Conservation (phyloP, 441 rosid species). For the Mallotus repandus region DNA sequence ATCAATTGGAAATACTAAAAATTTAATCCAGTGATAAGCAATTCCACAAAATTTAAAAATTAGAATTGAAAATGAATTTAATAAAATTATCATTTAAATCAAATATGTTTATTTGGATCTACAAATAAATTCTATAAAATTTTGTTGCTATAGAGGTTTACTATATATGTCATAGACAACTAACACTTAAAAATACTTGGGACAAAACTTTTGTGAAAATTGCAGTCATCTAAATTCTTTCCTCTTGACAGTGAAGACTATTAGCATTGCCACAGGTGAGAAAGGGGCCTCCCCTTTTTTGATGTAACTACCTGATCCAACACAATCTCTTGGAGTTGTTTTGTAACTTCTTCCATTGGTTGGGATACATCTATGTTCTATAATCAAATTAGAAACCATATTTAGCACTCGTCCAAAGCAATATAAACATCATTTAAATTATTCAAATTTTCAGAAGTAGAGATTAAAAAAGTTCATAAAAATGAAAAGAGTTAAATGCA, state of each 20-base stretch:
- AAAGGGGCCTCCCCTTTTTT: constrained; percentile 52
- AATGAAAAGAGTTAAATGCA: too few relatives aligned
- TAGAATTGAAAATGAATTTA: too few relatives aligned
- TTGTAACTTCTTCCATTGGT: constrained; percentile 57
- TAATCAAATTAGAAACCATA: constrained; percentile 18
- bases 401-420: background rate
- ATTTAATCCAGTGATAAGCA: too few relatives aligned
- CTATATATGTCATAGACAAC: background rate
- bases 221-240: background rate
- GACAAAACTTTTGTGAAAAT: background rate
- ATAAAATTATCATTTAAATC: too few relatives aligned
- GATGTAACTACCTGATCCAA: constrained; percentile 48
- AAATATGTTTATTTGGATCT: too few relatives aligned
- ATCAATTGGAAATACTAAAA: too few relatives aligned
- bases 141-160: background rate
- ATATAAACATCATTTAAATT: too few relatives aligned
- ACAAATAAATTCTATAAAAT: too few relatives aligned
- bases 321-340: constrained; percentile 47
- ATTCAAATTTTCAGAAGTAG: too few relatives aligned
- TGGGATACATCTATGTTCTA: constrained; percentile 63
- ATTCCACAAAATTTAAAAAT: too few relatives aligned
- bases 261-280: constrained; percentile 53
- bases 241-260: background rate
- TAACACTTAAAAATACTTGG: background rate
- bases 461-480: too few relatives aligned